phyloP scores from a whole-genome alignment of 164 flowering plant species.

The Liriodendron chinense region DNA sequence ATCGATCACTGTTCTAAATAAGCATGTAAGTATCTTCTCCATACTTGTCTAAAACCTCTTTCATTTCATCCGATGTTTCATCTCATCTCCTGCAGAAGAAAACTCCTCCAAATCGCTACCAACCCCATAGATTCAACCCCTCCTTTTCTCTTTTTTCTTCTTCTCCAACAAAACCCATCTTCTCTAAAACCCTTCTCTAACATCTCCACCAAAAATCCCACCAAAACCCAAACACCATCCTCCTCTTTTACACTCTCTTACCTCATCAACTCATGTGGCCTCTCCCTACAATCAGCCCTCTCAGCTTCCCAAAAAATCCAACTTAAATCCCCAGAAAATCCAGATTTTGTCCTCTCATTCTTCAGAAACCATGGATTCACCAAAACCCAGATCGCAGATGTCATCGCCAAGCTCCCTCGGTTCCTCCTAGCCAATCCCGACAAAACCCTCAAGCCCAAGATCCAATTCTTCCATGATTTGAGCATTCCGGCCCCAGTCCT shows the following conservation, averaged over 20 bases:
- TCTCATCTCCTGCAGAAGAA: too few species aligned
- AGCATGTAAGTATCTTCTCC: too few species aligned
- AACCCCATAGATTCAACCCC: background rate
- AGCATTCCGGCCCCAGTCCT: background rate
- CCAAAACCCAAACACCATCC: background rate
- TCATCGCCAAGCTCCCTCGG: background rate
- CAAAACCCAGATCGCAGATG: background rate
- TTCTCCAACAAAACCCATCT: background rate
- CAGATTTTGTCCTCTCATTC: background rate
- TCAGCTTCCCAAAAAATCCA: background rate
- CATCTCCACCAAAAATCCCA: background rate
- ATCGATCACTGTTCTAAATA: too few species aligned
- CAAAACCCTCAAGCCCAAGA: background rate
- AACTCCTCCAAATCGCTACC: background rate
- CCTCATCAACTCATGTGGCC: slow-evolving; percentile 1
- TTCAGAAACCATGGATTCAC: background rate
- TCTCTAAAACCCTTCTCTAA: background rate
- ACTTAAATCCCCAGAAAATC: background rate
- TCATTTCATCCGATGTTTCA: too few species aligned
- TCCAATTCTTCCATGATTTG: background rate
- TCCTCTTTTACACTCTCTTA: background rate
- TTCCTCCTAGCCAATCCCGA: background rate
- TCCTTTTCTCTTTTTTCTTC: background rate
- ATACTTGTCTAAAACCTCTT: too few species aligned
- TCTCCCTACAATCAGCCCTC: slow-evolving; percentile 1